These are phyloP conservation scores for Thelephora ganbajun DNA, from an alignment of 768 basidiomycete genomes.

Conservation along the genomic window DNA sequence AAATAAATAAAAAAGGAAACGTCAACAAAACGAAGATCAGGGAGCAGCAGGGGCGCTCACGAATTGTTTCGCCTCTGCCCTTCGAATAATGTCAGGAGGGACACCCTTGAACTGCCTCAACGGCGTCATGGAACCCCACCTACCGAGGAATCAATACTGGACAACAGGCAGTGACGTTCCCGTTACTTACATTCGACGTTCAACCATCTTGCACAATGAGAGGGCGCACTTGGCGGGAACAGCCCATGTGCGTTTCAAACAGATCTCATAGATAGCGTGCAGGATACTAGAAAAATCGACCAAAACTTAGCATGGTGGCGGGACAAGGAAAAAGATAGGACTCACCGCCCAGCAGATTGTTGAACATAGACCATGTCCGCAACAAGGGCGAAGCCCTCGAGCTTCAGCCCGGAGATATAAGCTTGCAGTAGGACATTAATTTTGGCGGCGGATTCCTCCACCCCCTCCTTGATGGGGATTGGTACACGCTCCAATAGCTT, in stretches of 20 bases:
- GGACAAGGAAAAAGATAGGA: neutral
- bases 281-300: conserved; percentile 43
- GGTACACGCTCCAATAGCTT: conserved; percentile 91
- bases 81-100: conserved; percentile 70
- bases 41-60: conserved; percentile 27
- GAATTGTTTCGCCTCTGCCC: conserved; percentile 97
- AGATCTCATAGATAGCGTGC: conserved; percentile 95
- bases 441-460: conserved; percentile 94
- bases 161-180: neutral
- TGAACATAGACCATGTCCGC: conserved; percentile 95
- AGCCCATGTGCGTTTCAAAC: conserved; percentile 96
- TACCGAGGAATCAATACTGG: conserved; percentile 16
- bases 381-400: conserved; percentile 79
- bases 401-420: conserved; percentile 86
- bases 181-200: conserved; percentile 61
- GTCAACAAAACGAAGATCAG: neutral
- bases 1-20: conserved; percentile 13
- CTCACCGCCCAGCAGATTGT: conserved; percentile 86
- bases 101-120: conserved; percentile 91
- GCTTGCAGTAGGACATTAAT: conserved; percentile 94
- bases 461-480: conserved; percentile 92
- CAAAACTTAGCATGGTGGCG: conserved; percentile 1
- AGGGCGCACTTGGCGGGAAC: conserved; percentile 83
- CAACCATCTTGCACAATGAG: conserved; percentile 93
- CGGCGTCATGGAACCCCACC: conserved; percentile 98